Percentiles rank a stretch among this genome's conserved stretches.
Evolutionary conservation across 1,284 basidiomycete species (phyloP).

Genomic region (Ganoderma sinense): DNA sequence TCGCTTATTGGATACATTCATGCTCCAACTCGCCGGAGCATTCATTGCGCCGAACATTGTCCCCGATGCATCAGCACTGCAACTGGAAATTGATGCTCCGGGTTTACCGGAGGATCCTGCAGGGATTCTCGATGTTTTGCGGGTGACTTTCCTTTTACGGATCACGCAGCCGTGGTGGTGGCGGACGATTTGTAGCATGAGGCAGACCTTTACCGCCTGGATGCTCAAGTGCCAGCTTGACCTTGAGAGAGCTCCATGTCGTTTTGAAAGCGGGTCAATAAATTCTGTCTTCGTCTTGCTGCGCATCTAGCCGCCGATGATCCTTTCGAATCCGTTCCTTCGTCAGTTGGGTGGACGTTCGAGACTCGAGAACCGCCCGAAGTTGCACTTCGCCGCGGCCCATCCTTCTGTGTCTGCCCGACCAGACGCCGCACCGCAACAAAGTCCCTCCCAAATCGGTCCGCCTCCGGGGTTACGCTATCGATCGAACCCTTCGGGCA

Average conservation of each 20-base stretch:
- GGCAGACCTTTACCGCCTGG: background rate
- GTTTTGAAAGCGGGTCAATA: background rate
- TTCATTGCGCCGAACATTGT: background rate
- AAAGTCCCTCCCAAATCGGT: background rate
- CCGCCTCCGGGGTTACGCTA: background rate
- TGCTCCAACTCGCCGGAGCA: background rate
- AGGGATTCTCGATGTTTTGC: background rate
- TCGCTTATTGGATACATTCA: no score
- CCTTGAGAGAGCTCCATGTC: background rate
- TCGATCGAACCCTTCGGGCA: background rate
- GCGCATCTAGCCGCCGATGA: background rate
- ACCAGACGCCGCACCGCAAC: background rate
- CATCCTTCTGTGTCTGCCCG: background rate
- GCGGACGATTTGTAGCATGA: background rate
- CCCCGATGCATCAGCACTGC: background rate
- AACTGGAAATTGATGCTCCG: background rate
- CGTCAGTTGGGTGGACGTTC: background rate
- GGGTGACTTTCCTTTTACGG: background rate
- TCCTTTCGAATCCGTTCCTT: background rate
- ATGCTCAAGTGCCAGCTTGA: background rate
- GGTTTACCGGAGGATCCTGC: background rate
- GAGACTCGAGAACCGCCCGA: background rate
- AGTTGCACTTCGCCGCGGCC: background rate
- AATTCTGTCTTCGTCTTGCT: background rate
- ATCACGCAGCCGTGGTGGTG: background rate